Evolutionary conservation across 306 rosid species (phyloP), one percentile per base, ranked within the genome.

Genomic region (Castanopsis chinensis): DNA sequence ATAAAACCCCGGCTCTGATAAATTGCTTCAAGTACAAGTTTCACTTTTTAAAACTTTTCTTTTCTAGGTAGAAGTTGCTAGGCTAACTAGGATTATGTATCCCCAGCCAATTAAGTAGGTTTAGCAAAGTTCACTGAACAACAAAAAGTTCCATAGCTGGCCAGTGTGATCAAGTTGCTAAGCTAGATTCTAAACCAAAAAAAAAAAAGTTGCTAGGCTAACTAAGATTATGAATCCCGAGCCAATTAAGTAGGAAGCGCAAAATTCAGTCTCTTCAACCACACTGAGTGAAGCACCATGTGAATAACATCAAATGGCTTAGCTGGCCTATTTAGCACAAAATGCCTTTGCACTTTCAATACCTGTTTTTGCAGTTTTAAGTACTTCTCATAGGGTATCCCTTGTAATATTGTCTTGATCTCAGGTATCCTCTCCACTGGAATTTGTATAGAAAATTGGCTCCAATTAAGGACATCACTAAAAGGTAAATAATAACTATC

Each of bases 221-320:
- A 13, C 6, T 23, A 59, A 59, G 32, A 23, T 23, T 59, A 59
- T 23, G 65, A 0, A 27, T 59, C 18, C 33, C 27, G 18, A 11
- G 65, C 65, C 27, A 17, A 23, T 83, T 76, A 82, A 76, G 37
- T 55, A 9, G 23, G 41, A 18, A 86, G 51, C 4, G 76, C 80
- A 73, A 86, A 86, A 35, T 90, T 79, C 0, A 89, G 88, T 56
- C 97, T 81, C 30, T 90, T 86, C 3, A 94, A 74, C 96, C 96
- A 94, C 30, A 94, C 30, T 1, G 98, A 91, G 76, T 94, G 95
- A 78, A 94, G 89, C 17, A 94, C 70, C 98, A 94, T 92, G 20
- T 91, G 90, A 76, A 90, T 79, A 20, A 88, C 78, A 84, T 94
- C 98, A 78, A 83, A 94, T 28, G 96, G 85, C 71, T 83, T 81